These are phyloP conservation scores for Nakazawaea populi DNA, from an alignment of 805 yeast species.

Conservation along the genomic window DNA sequence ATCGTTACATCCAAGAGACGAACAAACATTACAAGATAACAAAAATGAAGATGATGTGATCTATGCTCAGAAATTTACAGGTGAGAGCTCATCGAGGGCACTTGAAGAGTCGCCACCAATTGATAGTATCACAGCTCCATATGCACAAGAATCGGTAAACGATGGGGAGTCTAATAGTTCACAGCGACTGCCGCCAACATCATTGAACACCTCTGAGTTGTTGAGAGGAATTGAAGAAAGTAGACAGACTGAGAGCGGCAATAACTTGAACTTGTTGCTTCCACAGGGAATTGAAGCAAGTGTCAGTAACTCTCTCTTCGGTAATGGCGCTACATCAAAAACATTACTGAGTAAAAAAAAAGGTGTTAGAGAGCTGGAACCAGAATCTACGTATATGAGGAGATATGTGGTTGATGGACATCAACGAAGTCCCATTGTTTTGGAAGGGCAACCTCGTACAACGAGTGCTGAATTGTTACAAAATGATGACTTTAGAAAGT, in stretches of 20 bases:
- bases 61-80: too few species aligned
- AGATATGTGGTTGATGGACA: background rate
- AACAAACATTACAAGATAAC: too few species aligned
- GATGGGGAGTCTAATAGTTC: background rate
- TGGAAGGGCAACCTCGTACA: background rate
- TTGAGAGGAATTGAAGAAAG: background rate
- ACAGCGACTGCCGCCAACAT: background rate
- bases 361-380: background rate
- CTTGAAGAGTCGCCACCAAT: background rate
- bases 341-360: background rate
- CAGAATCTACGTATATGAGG: background rate
- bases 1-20: too few species aligned
- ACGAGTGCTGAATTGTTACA: background rate
- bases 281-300: background rate
- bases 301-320: background rate
- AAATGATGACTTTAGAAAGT: background rate
- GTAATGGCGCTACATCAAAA: background rate
- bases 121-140: too few species aligned
- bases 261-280: background rate
- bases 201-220: background rate
- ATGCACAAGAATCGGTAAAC: too few species aligned
- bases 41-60: too few species aligned
- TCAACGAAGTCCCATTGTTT: background rate
- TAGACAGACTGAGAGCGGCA: background rate
- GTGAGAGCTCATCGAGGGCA: too few species aligned